phyloP scores from a whole-genome alignment of 2,329 filamentous ascomycete genomes.

The Curvularia lunata region DNA sequence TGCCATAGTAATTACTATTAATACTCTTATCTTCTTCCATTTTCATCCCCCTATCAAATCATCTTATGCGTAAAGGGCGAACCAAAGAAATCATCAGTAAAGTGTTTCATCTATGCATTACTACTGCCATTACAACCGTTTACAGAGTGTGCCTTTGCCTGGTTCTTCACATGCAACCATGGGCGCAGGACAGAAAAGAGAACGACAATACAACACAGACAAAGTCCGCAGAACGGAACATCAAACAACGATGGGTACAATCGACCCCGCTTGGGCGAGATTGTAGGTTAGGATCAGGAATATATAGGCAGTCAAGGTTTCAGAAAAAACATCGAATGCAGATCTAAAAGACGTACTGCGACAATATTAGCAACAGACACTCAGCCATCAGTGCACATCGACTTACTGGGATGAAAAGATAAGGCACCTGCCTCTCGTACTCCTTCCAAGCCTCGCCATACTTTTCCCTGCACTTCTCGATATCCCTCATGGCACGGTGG shows the following conservation, averaged over 20 bases:
- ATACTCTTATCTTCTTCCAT: not conserved
- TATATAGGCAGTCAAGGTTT: not conserved
- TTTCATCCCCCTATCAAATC: too few relatives aligned
- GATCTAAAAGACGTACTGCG: conserved; percentile 11
- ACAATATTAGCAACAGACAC: not conserved
- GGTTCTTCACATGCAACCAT: conserved; percentile 2
- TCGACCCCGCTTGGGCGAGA: not conserved
- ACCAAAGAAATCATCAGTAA: not conserved
- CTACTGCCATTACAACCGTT: conserved; percentile 28
- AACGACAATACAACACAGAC: conserved; percentile 8
- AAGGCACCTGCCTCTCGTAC: conserved; percentile 81
- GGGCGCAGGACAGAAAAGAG: conserved; percentile 14
- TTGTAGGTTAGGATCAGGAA: not conserved
- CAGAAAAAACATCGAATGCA: not conserved
- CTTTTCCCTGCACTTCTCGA: conserved; percentile 74
- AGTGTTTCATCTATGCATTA: conserved; percentile 22
- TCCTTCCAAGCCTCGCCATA: conserved; percentile 83
- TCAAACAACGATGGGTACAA: not conserved
- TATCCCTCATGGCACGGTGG: conserved; percentile 77
- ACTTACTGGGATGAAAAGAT: conserved; percentile 77
- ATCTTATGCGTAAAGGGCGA: not conserved
- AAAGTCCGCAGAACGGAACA: not conserved
- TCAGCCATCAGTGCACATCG: not conserved
- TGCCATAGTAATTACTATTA: not conserved
- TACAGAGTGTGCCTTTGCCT: conserved; percentile 5